Evolutionary conservation across 106 monocot species (phyloP).

Genomic region (Apostasia shenzhenica): DNA sequence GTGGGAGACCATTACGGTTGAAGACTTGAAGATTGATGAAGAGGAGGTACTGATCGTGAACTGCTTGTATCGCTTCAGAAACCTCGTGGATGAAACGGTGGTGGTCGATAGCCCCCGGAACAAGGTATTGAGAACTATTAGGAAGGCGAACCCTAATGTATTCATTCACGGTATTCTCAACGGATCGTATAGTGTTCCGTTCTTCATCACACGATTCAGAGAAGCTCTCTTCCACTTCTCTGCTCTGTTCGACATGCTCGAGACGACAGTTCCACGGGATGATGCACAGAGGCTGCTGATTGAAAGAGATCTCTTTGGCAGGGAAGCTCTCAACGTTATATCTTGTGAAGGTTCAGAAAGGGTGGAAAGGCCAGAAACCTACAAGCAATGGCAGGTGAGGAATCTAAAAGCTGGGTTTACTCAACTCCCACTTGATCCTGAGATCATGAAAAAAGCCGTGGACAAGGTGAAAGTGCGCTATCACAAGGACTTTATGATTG

Average conservation of each 20-base stretch:
- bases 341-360: constrained; percentile 79
- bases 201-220: constrained; percentile 76
- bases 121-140: constrained; percentile 60
- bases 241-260: constrained; percentile 78
- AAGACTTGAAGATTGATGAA: constrained; percentile 56
- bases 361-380: constrained; percentile 83
- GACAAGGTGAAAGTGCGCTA: constrained; percentile 42
- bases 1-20: constrained; percentile 61
- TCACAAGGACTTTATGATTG: constrained; percentile 74
- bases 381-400: constrained; percentile 89
- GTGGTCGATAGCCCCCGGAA: constrained; percentile 72
- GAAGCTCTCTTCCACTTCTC: constrained; percentile 83
- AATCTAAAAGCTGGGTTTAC: constrained; percentile 67
- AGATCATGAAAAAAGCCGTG: constrained; percentile 35
- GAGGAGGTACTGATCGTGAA: constrained; percentile 83
- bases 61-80: constrained; percentile 52
- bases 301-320: constrained; percentile 61
- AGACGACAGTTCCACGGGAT: constrained; percentile 57
- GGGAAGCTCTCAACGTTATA: constrained; percentile 65
- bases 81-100: constrained; percentile 74
- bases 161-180: constrained; percentile 79
- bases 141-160: constrained; percentile 58
- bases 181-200: constrained; percentile 75
- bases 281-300: constrained; percentile 58
- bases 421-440: constrained; percentile 47